These are phyloP conservation scores for Drechslerella coelobrocha DNA, from an alignment of 2,329 filamentous ascomycete genomes.

Conservation along the genomic window DNA sequence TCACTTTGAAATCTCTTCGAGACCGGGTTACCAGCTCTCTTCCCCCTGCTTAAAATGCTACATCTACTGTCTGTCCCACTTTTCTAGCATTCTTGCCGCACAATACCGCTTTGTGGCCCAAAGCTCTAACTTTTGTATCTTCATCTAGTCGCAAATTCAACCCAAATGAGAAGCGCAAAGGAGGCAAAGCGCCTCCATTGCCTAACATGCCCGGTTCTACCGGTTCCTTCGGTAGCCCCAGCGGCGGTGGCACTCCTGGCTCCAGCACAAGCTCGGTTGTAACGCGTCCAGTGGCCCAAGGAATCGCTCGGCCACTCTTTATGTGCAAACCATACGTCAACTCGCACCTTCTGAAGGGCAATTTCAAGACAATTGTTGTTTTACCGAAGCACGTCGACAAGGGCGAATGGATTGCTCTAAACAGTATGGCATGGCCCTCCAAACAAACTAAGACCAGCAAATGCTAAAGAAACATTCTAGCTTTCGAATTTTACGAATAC, in stretches of 20 bases:
- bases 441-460: not conserved
- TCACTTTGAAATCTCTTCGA: not conserved
- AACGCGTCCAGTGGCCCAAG: conserved; percentile 57
- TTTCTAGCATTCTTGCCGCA: not conserved
- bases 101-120: not conserved
- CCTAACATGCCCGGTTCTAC: conserved; percentile 45
- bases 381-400: conserved; percentile 91
- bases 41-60: not conserved
- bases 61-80: not conserved
- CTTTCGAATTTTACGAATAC: conserved; percentile 55
- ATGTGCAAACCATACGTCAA: conserved; percentile 58
- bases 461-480: conserved; percentile 20
- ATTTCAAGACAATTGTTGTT: conserved; percentile 94
- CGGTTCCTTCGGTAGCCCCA: conserved; percentile 20
- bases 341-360: conserved; percentile 72
- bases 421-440: conserved; percentile 68
- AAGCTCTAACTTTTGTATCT: conserved; percentile 18
- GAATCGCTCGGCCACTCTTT: conserved; percentile 63
- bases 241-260: conserved; percentile 58
- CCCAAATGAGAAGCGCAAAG: conserved; percentile 35
- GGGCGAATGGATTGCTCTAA: conserved; percentile 94
- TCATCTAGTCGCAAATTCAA: conserved; percentile 47
- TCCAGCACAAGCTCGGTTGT: conserved; percentile 63
- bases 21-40: not conserved
- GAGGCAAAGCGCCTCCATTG: conserved; percentile 38